Conservation (phyloP, 768 basidiomycete genomes). For the Psilocybe tampanensis region DNA sequence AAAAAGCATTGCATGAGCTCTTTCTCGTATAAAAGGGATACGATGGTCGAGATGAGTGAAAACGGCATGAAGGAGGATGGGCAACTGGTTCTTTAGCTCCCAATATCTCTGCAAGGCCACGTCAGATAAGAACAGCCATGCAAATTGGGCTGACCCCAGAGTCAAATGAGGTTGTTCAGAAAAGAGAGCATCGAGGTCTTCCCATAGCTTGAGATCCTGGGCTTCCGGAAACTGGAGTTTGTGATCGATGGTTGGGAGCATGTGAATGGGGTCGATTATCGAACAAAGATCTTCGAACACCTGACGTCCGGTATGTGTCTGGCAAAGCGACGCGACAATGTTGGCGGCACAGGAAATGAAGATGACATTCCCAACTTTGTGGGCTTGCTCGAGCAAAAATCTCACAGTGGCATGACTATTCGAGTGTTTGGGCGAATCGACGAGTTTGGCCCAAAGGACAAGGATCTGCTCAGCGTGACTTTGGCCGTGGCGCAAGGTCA, state of each 20-base stretch:
- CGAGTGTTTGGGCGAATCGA: slow-evolving; percentile 66
- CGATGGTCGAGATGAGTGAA: slow-evolving; percentile 86
- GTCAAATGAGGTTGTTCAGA: slow-evolving; percentile 68
- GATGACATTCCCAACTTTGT: slow-evolving; percentile 76
- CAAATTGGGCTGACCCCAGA: slow-evolving; percentile 85
- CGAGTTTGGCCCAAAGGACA: slow-evolving; percentile 77
- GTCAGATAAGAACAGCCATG: slow-evolving; percentile 82
- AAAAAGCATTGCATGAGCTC: slow-evolving; percentile 80
- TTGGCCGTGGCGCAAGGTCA: slow-evolving; percentile 76
- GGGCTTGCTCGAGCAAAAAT: slow-evolving; percentile 87
- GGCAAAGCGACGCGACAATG: slow-evolving; percentile 83
- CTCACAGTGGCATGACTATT: slow-evolving; percentile 81
- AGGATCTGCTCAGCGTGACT: slow-evolving; percentile 80
- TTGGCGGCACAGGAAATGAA: slow-evolving; percentile 82
- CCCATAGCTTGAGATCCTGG: slow-evolving; percentile 76
- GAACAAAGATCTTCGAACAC: slow-evolving; percentile 85
- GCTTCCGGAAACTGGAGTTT: slow-evolving; percentile 63
- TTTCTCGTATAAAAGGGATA: slow-evolving; percentile 63
- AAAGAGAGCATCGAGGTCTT: slow-evolving; percentile 77
- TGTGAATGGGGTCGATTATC: slow-evolving; percentile 81
- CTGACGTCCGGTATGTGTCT: slow-evolving; percentile 68
- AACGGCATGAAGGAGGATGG: slow-evolving; percentile 75
- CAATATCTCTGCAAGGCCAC: slow-evolving; percentile 75
- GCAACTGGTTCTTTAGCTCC: slow-evolving; percentile 71
- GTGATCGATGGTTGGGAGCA: slow-evolving; percentile 79